Conservation (phyloP, 2,329 filamentous ascomycete species). For the Penicillium rolfsii region DNA sequence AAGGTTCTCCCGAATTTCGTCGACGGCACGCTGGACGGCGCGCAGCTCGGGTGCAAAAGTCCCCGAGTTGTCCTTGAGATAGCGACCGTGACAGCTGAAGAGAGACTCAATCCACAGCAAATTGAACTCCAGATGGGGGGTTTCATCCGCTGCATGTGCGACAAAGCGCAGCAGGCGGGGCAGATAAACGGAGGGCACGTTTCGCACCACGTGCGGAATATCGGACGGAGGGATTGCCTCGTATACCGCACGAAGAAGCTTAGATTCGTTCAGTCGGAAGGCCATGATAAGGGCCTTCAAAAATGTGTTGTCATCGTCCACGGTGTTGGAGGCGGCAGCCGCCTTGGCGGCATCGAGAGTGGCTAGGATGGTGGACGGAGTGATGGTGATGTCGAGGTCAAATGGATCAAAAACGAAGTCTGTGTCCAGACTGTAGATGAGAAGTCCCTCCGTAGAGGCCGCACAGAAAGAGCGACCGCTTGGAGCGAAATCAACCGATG, state of each 20-base stretch:
- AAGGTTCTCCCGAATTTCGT: conserved; percentile 79
- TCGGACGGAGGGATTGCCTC: conserved; percentile 76
- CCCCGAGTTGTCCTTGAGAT: conserved; percentile 77
- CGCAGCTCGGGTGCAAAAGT: conserved; percentile 83
- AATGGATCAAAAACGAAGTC: conserved; percentile 90
- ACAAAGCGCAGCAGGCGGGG: conserved; percentile 83
- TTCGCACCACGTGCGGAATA: conserved; percentile 75
- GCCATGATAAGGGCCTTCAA: conserved; percentile 95
- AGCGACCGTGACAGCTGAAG: conserved; percentile 80
- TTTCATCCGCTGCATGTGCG: conserved; percentile 82
- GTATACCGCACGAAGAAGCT: conserved; percentile 82
- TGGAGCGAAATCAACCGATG: conserved; percentile 82
- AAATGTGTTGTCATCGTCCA: conserved; percentile 72
- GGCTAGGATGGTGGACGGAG: conserved; percentile 78
- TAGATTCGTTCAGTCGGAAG: conserved; percentile 87
- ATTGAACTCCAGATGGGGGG: conserved; percentile 93
- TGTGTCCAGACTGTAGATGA: conserved; percentile 90
- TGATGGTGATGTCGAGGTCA: conserved; percentile 92
- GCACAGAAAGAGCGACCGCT: conserved; percentile 91
- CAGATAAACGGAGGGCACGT: conserved; percentile 83
- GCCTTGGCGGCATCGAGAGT: conserved; percentile 61
- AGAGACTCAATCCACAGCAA: conserved; percentile 85
- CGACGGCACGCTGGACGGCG: conserved; percentile 77
- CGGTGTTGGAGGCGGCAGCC: conserved; percentile 46
- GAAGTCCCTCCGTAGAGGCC: conserved; percentile 87